Evolutionary conservation across 768 basidiomycete species (phyloP).

Genomic region (Multifurca ochricompacta): DNA sequence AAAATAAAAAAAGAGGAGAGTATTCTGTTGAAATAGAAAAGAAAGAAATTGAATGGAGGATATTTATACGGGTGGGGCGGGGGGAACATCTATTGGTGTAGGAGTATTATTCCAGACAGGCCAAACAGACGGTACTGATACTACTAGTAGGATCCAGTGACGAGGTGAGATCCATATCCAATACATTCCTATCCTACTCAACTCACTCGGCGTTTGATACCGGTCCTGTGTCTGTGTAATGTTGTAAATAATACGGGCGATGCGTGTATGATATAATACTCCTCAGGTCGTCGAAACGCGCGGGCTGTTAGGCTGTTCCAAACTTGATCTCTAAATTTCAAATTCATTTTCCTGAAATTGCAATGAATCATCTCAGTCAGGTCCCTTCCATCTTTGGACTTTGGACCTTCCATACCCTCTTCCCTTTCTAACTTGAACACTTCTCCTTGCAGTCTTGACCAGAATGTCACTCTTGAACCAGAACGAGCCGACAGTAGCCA

Average conservation of each 20-base stretch:
- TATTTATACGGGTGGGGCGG: conserved; percentile 15
- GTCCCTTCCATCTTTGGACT: not conserved
- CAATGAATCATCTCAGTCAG: no score
- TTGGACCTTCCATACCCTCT: not conserved
- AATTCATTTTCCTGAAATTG: conserved; percentile 1
- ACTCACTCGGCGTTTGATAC: not conserved
- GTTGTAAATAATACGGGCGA: not conserved
- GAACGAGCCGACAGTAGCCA: no score
- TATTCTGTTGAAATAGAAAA: not conserved
- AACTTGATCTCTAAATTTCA: not conserved
- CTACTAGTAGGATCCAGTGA: not conserved
- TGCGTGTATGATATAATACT: not conserved
- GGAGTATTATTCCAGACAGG: not conserved
- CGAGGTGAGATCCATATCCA: no score
- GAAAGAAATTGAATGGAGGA: not conserved
- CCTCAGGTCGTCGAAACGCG: not conserved
- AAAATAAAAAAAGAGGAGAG: not conserved
- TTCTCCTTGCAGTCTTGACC: not conserved
- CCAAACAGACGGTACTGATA: no score
- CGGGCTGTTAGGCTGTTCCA: no score
- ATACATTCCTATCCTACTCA: conserved; percentile 8
- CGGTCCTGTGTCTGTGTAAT: conserved; percentile 5
- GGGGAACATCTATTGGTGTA: not conserved
- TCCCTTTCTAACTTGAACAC: not conserved
- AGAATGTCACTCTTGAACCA: not conserved